phyloP scores from a whole-genome alignment of 2,329 filamentous ascomycete genomes.

The Cryphonectria naterciae region DNA sequence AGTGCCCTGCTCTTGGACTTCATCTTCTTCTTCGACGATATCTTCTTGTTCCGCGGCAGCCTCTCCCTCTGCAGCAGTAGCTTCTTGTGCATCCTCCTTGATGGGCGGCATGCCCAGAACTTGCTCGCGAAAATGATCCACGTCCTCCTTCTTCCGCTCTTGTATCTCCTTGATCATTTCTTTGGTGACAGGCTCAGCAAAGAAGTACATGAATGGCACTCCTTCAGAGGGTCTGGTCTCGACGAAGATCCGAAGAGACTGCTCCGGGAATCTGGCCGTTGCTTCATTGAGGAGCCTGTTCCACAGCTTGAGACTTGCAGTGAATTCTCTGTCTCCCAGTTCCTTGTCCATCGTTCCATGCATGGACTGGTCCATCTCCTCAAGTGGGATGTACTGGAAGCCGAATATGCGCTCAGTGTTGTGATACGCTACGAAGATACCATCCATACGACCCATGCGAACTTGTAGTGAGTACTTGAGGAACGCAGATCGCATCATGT shows the following conservation, averaged over 20 bases:
- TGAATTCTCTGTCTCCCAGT: constrained; percentile 85
- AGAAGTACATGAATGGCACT: constrained; percentile 80
- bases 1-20: constrained; percentile 30
- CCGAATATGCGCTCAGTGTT: constrained; percentile 95
- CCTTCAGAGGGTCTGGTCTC: constrained; percentile 67
- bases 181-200: constrained; percentile 80
- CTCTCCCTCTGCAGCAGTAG: constrained; percentile 33
- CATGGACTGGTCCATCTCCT: constrained; percentile 88
- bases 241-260: constrained; percentile 78
- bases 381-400: constrained; percentile 88
- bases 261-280: constrained; percentile 73
- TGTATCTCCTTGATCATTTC: constrained; percentile 77
- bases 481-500: constrained; percentile 94
- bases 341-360: constrained; percentile 71
- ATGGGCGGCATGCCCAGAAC: constrained; percentile 56
- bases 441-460: constrained; percentile 97
- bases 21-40: constrained; percentile 36
- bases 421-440: constrained; percentile 96
- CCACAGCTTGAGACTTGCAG: constrained; percentile 75
- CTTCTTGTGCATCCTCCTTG: constrained; percentile 31
- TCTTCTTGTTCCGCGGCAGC: constrained; percentile 31
- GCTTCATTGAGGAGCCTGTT: constrained; percentile 80
- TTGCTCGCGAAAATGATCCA: constrained; percentile 70
- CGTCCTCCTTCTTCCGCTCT: constrained; percentile 62
- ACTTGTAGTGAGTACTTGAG: constrained; percentile 97